Evolutionary conservation across 73 alveolate species (phyloP).

Genomic region (Stentor coeruleus): DNA sequence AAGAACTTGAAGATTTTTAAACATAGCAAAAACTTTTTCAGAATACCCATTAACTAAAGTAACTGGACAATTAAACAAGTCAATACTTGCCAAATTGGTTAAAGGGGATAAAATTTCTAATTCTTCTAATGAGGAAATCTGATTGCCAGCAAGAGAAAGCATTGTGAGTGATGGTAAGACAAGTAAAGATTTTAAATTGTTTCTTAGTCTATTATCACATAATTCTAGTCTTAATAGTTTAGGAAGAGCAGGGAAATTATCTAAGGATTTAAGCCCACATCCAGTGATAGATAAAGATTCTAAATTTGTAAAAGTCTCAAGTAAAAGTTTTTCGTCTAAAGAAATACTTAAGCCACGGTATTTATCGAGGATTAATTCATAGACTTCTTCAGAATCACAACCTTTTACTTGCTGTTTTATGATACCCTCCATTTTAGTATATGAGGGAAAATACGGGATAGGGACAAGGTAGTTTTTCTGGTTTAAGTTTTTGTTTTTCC

Average conservation of each 20-base stretch:
- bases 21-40: slow-evolving; percentile 20
- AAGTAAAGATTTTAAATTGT: slow-evolving; percentile 20
- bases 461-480: too few relatives aligned
- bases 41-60: slow-evolving; percentile 27
- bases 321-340: slow-evolving; percentile 9
- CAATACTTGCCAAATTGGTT: slow-evolving; percentile 32
- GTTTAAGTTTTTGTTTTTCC: too few relatives aligned
- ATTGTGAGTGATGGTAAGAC: slow-evolving; percentile 15
- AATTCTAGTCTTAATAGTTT: slow-evolving; percentile 34
- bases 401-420: slow-evolving; percentile 31
- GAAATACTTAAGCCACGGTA: slow-evolving; percentile 28
- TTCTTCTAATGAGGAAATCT: slow-evolving; percentile 28
- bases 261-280: slow-evolving; percentile 34
- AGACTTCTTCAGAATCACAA: slow-evolving; percentile 29
- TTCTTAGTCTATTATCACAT: slow-evolving; percentile 34
- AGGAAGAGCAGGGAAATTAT: slow-evolving; percentile 43
- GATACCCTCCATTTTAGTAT: slow-evolving; percentile 10
- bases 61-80: slow-evolving; percentile 30
- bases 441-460: too few relatives aligned
- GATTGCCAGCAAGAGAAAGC: slow-evolving; percentile 44
- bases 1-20: slow-evolving; percentile 30
- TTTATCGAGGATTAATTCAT: slow-evolving; percentile 41
- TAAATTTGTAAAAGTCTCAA: slow-evolving; percentile 30
- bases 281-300: slow-evolving; percentile 35
- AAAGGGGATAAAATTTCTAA: slow-evolving; percentile 22